Evolutionary conservation across 768 basidiomycete species (phyloP), one percentile per base, ranked within the genome.

Genomic region (Phylloporus arenicola): DNA sequence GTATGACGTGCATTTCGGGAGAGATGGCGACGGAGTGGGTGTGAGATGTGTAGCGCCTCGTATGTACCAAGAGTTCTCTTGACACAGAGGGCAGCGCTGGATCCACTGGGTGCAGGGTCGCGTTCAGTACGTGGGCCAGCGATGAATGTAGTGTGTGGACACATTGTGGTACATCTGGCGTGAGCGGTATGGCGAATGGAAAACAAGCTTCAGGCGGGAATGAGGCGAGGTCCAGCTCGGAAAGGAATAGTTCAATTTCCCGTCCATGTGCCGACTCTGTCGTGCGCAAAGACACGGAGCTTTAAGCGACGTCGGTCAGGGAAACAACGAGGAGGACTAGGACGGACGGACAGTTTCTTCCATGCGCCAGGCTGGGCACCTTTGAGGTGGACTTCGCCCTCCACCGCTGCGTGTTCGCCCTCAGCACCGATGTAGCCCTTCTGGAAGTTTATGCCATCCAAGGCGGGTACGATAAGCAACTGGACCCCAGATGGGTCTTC

Each of bases 311-410:
- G 47, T 59, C 16, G 47, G 48, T 54, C 50, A 55, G 53, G 33
- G 44, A 41, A 48, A 51, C 48, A 45, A 45, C 42, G 48, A 48
- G 48, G 50, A 55, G 39, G 37, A 51, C 44, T 50, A 47, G 35
- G 47, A 54, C 12, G 47, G 52, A 80, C 89, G 75, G 68, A 89
- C 90, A 90, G 72, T 72, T 81, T 81, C 49, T 70, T 67, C 82
- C 85, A 88, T 56, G 71, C 75, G 47, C 71, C 73, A 47, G 74
- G 70, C 50, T 77, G 75, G 31, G 75, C 75, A 49, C 80, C 85
- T 68, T 92, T 93, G 57, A 92, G 73, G 64, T 92, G 91, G 16
- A 93, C 74, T 63, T 92, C 91, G 42, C 92, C 92, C 62, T 92
- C 90, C 47, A 93, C 79, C 9, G 88, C 84, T 13, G 90, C 88